phyloP scores from a whole-genome alignment of 768 basidiomycete genomes.

The Boletus tomentosulus region DNA sequence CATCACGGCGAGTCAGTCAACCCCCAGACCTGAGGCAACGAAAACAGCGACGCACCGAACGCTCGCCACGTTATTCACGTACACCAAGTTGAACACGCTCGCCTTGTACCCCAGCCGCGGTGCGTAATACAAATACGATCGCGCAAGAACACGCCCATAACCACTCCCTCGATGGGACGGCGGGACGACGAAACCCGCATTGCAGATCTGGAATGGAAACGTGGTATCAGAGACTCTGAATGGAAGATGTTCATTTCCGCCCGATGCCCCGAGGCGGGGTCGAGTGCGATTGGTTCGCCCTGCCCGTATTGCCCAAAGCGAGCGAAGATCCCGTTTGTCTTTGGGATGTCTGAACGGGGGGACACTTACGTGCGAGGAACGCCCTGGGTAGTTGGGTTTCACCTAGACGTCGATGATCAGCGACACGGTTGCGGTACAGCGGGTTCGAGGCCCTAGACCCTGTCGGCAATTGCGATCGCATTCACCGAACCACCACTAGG shows the following conservation, averaged over 20 bases:
- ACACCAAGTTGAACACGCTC: constrained; percentile 90
- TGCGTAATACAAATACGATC: constrained; percentile 76
- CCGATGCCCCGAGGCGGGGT: background rate
- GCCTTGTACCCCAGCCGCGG: constrained; percentile 73
- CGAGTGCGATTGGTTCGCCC: background rate
- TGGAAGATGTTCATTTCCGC: constrained; percentile 6
- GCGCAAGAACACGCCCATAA: constrained; percentile 68
- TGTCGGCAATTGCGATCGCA: background rate
- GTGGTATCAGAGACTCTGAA: background rate
- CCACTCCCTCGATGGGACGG: constrained; percentile 56
- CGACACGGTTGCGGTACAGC: background rate
- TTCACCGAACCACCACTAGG: background rate
- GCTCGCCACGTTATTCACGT: constrained; percentile 76
- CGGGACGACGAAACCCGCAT: constrained; percentile 84
- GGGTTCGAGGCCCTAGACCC: background rate
- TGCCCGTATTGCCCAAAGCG: background rate
- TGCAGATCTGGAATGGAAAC: constrained; percentile 59
- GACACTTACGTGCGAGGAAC: constrained; percentile 78
- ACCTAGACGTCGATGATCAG: constrained; percentile 38
- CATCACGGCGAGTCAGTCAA: background rate
- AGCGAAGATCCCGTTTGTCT: background rate
- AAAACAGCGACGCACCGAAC: constrained; percentile 43
- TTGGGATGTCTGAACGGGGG: too few relatives aligned
- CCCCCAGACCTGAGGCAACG: background rate
- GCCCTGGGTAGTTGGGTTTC: constrained; percentile 87